Base-by-base conservation (phyloP, 225 moss, liverwort and hornwort genomes). In the Pseudisothecium myosuroides region DNA sequence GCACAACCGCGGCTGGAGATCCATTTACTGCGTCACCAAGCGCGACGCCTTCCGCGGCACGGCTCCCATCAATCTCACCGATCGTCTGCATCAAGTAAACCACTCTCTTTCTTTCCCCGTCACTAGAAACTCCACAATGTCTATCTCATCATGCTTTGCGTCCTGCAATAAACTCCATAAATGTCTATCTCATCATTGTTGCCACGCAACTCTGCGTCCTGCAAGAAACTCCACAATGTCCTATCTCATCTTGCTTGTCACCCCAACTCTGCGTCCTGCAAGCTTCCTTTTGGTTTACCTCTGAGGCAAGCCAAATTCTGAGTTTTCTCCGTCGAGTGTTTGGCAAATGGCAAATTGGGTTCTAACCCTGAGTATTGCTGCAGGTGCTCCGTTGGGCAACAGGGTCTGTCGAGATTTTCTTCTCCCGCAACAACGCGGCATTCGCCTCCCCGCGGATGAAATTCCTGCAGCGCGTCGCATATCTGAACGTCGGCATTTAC, bases 1-100 rank as follows among this genome's bases (percentile, higher is more conserved):
- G 96, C 96, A 96, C 92, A 96, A 96, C 52, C 96, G 96, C 88
- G 96, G 96, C 58, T 96, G 96, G 96, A 92, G 94, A 24, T 96
- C 96, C 34, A 93, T 95, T 22, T 96, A 96, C 88, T 96, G 96
- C 49, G 94, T 96, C 49, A 96, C 96, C 58, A 96, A 96, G 88
- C 89, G 93, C 67, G 96, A 96, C 72, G 96, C 96, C 26, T 96
- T 96, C 82, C 88, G 96, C 45, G 96, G 96, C 85, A 96, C 96
- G n/a, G 96, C 96, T 63, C 96, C 96, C 45, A 96, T 96, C 91
- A 96, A 96, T 90, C 95, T 96, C 37, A 96, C 96, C 10, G 96
- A 96, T 93, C 96, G 96, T 84, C 90, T 96, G 55, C 96, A 96
- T 88, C 96, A 96, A 88, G 96, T 95, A 85, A 86, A 82, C 52